Base-by-base conservation (phyloP, 345 rosid species). In the Dipteronia sinensis region DNA sequence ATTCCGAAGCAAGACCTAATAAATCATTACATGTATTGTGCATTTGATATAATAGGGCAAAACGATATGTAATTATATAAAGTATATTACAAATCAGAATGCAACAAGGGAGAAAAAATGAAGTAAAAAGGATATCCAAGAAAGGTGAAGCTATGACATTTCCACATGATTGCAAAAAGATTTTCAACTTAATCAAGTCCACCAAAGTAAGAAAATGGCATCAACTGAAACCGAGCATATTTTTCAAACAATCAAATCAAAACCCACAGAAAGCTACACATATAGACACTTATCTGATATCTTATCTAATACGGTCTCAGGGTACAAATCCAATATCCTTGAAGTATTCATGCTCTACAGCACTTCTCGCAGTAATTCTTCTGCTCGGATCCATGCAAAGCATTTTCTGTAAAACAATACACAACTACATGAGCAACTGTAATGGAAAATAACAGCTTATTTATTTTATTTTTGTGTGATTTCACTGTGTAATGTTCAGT, bases 331-430 rank as follows among this genome's bases (percentile, higher is more conserved):
- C 89, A 29, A 88, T 74, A 81, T 95, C 99, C 91, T 86, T 92
- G 92, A 95, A 95, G 92, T 93, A 95, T 12, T 88, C 99, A 82
- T 95, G 99, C 88, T 93, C 95, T 53, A 95, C 85, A 34, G 98
- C 99, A 20, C 77, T 88, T 88, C 93, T 90, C 51, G 99, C 99
- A 0, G 93, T 93, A 73, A 95, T 91, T 86, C 99, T 93, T 85
- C 86, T 88, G 73, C 86, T 81, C 20, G 98, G 99, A 87, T 95
- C 97, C 93, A 94, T 84, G 86, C 90, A 79, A 16, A 95, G 92
- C 99, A 94, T 94, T 95, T 90, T 92, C 98, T 93, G 92, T 44
- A 77, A 87, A 16, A 65, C 53, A 47, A 76, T 46, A 25, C 10
- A 66, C 38, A 68, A 58, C 51, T 42, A 42, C 65, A 74, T 80